phyloP scores from a whole-genome alignment of 306 rosid species.

The Prinsepia uniflora region DNA sequence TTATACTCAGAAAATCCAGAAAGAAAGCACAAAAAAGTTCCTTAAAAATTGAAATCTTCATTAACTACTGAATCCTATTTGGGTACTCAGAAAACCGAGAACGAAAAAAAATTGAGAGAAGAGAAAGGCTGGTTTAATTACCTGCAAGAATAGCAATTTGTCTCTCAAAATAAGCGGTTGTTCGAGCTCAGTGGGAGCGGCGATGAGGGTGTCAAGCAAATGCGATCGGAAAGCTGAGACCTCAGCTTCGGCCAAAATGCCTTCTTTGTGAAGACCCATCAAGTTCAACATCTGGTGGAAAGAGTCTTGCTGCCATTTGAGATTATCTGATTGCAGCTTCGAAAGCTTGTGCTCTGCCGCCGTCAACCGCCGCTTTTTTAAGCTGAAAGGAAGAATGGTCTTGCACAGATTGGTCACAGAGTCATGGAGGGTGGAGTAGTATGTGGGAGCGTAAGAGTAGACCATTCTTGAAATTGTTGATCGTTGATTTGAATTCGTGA shows the following conservation, averaged over 20 bases:
- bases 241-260: constrained; percentile 61
- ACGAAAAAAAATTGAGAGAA: background rate
- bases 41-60: constrained; percentile 32
- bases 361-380: constrained; percentile 59
- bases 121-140: constrained; percentile 11
- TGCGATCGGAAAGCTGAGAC: constrained; percentile 63
- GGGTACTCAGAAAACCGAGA: background rate
- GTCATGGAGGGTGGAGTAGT: constrained; percentile 87
- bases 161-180: constrained; percentile 63
- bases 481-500: background rate
- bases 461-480: constrained; percentile 49
- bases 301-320: constrained; percentile 96
- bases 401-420: constrained; percentile 80
- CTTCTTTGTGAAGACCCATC: constrained; percentile 94
- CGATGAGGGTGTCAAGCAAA: constrained; percentile 74
- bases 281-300: constrained; percentile 80
- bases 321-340: constrained; percentile 74
- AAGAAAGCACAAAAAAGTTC: constrained; percentile 44
- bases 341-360: constrained; percentile 48
- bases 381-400: constrained; percentile 73
- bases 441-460: constrained; percentile 72
- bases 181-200: constrained; percentile 62
- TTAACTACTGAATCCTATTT: background rate
- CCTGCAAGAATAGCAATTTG: constrained; percentile 82
- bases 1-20: too few relatives aligned